Percentiles rank a stretch among this genome's conserved stretches.
These are phyloP conservation scores for Colletotrichum somersetense DNA, from an alignment of 2,329 filamentous ascomycete genomes.

Conservation along the genomic window DNA sequence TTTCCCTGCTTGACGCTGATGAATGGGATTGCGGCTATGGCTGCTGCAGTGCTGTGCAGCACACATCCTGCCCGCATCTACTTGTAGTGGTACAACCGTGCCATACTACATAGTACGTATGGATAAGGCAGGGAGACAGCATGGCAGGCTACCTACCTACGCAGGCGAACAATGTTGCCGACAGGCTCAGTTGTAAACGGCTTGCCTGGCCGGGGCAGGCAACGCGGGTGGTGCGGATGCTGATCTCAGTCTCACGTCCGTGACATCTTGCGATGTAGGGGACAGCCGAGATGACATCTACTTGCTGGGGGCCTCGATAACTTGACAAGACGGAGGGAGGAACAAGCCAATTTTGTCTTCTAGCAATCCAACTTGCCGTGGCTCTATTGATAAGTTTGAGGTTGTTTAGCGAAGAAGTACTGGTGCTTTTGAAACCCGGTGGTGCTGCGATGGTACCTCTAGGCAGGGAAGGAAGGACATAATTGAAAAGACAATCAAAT, in stretches of 20 bases:
- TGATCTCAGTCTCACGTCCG: background rate
- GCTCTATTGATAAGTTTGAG: constrained; percentile 5
- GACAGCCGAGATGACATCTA: background rate
- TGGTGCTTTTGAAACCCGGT: background rate
- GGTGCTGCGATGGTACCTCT: background rate
- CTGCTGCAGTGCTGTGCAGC: constrained; percentile 13
- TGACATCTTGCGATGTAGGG: background rate
- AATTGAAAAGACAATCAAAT: background rate
- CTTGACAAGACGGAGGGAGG: background rate
- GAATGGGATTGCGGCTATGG: constrained; percentile 25
- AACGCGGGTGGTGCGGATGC: constrained; percentile 2
- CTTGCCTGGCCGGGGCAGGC: background rate
- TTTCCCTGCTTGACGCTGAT: constrained; percentile 24
- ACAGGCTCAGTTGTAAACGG: constrained; percentile 4
- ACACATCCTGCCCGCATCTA: constrained; percentile 33
- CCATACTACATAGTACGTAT: constrained; percentile 2
- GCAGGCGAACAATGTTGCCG: constrained; percentile 25
- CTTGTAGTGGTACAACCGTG: constrained; percentile 32
- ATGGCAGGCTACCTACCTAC: constrained; percentile 1
- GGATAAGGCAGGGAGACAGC: constrained; percentile 17
- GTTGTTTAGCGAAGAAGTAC: background rate
- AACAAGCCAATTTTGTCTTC: constrained; percentile 16
- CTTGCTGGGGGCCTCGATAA: background rate
- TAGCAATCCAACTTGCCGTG: constrained; percentile 22
- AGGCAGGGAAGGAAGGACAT: constrained; percentile 2